phyloP scores from a whole-genome alignment of 164 flowering plant genomes.

The Platanus orientalis region DNA sequence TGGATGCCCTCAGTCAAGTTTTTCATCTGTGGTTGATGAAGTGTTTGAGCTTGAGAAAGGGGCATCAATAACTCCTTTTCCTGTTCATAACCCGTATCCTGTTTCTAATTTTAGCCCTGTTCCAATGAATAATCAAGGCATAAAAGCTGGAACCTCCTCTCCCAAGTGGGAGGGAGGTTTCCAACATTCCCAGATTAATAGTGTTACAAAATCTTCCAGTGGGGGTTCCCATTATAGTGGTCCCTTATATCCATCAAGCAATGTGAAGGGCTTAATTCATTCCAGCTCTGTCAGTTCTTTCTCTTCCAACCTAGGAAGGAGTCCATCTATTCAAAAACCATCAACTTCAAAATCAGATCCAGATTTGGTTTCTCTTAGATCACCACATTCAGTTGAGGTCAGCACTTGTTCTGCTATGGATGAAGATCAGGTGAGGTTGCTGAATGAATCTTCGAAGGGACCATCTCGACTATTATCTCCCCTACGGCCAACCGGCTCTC shows the following conservation, averaged over 20 bases:
- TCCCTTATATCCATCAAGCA: slow-evolving; percentile 41
- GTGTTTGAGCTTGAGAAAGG: slow-evolving; percentile 86
- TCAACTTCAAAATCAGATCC: slow-evolving; percentile 86
- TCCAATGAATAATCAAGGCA: slow-evolving; percentile 31
- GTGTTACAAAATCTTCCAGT: slow-evolving; percentile 32
- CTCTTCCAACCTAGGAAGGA: slow-evolving; percentile 47
- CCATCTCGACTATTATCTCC: slow-evolving; percentile 55
- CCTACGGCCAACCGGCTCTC: slow-evolving; percentile 35
- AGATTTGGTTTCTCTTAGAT: slow-evolving; percentile 73
- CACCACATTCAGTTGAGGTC: slow-evolving; percentile 57
- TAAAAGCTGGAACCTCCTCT: slow-evolving; percentile 49
- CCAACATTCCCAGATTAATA: slow-evolving; percentile 37
- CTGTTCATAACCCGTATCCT: slow-evolving; percentile 35
- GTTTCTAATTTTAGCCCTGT: slow-evolving; percentile 46
- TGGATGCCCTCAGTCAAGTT: slow-evolving; percentile 44
- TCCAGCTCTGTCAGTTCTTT: slow-evolving; percentile 49
- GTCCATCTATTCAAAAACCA: slow-evolving; percentile 42
- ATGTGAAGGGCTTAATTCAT: slow-evolving; percentile 47
- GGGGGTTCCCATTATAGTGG: slow-evolving; percentile 29
- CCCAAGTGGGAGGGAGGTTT: slow-evolving; percentile 61
- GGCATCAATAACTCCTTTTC: slow-evolving; percentile 30
- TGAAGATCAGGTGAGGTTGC: slow-evolving; percentile 56
- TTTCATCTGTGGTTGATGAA: slow-evolving; percentile 83
- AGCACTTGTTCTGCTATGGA: slow-evolving; percentile 41
- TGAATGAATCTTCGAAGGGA: slow-evolving; percentile 48